phyloP scores from a whole-genome alignment of 148 eudicot species.

The Agrostemma githago region DNA sequence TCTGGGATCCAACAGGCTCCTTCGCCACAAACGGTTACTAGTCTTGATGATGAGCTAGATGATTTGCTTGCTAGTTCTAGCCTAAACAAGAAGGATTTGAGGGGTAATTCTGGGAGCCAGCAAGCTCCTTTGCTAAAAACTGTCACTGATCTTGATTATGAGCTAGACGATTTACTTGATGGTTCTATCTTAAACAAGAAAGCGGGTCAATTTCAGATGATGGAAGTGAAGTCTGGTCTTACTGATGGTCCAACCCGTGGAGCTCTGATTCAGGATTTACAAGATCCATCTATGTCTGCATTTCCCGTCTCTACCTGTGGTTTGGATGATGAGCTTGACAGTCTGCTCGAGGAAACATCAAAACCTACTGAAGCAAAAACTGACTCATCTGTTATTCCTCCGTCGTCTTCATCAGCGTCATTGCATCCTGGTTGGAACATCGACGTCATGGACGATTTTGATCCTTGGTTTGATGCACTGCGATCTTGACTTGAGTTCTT shows the following conservation, averaged over 20 bases:
- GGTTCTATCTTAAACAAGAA: slow-evolving; percentile 1
- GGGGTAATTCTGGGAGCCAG: slow-evolving; percentile 1
- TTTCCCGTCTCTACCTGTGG: slow-evolving; percentile 14
- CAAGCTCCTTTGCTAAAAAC: slow-evolving; percentile 6
- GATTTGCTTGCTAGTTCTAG: slow-evolving; percentile 38
- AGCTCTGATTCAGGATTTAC: slow-evolving; percentile 16
- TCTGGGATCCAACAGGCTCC: slow-evolving; percentile 16
- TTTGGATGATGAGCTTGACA: slow-evolving; percentile 55
- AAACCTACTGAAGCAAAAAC: slow-evolving; percentile 21
- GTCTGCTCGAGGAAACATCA: slow-evolving; percentile 53
- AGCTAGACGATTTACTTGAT: slow-evolving; percentile 55
- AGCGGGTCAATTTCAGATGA: neutral
- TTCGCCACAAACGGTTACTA: neutral
- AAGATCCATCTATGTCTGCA: slow-evolving; percentile 13
- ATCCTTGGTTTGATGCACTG: slow-evolving; percentile 70
- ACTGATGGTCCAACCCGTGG: slow-evolving; percentile 7
- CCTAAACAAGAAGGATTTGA: neutral
- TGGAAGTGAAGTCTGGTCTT: neutral
- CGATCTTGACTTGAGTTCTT: slow-evolving; percentile 12
- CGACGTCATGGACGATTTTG: slow-evolving; percentile 68
- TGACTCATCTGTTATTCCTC: slow-evolving; percentile 3
- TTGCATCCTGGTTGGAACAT: slow-evolving; percentile 39
- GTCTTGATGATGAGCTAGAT: slow-evolving; percentile 51
- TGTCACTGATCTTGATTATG: slow-evolving; percentile 33
- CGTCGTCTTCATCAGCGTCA: slow-evolving; percentile 24